Evolutionary conservation across 345 rosid species (phyloP).

Genomic region (Brassica juncea): DNA sequence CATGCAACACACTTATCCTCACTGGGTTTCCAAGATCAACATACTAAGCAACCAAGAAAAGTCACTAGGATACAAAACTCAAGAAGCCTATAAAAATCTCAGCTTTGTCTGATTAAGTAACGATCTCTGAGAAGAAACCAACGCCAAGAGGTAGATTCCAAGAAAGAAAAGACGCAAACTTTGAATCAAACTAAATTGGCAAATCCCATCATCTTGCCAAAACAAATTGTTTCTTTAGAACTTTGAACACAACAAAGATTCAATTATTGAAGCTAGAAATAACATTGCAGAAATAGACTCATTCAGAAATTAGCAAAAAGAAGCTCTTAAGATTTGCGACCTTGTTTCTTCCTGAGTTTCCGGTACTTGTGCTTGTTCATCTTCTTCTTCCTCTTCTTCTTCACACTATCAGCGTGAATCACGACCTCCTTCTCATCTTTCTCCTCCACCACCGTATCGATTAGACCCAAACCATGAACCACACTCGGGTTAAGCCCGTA

Average conservation of each 20-base stretch:
- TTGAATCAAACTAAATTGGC: not conserved
- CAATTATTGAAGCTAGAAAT: not conserved
- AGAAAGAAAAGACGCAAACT: not conserved
- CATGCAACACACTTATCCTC: conserved; percentile 13
- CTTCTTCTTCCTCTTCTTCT: conserved; percentile 99
- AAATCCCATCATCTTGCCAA: not conserved
- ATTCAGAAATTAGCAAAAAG: not conserved
- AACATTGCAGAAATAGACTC: conserved; percentile 5
- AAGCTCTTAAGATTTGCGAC: conserved; percentile 45
- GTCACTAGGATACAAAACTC: not conserved
- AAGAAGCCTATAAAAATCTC: not conserved
- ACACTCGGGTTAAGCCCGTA: conserved; percentile 29
- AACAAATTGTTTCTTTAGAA: not conserved
- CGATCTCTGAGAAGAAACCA: conserved; percentile 5
- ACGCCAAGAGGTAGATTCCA: not conserved
- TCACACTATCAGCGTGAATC: conserved; percentile 76
- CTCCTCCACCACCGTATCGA: conserved; percentile 22
- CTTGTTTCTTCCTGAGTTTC: conserved; percentile 75
- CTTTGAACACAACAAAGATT: not conserved
- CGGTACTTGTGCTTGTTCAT: conserved; percentile 92
- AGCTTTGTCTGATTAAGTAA: not conserved
- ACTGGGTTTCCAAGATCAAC: not conserved
- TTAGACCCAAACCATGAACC: conserved; percentile 11
- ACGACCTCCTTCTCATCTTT: conserved; percentile 17
- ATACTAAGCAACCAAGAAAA: not conserved